Evolutionary conservation across 148 eudicot species (phyloP), one percentile per base, ranked within the genome.

Genomic region (Arbutus unedo): DNA sequence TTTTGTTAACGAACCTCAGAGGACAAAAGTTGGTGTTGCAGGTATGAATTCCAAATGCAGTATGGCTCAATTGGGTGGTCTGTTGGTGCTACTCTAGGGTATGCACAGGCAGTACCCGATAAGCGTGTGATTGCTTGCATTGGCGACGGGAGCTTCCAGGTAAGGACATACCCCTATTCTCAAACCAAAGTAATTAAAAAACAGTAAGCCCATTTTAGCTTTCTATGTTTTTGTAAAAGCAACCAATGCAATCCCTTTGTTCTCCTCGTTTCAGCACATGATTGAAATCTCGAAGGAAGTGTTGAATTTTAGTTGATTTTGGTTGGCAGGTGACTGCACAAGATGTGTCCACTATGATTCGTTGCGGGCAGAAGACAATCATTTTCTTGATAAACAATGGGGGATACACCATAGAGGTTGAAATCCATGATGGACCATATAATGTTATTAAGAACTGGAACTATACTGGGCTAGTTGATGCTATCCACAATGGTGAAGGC

Each of bases 91-190:
- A 81, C 83, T 16, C 72, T 85, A 0, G 87, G 87, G 0, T 85
- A 85, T 70, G 87, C 87, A 43, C 87, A 85, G 56, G 72, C 84
- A 25, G 71, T 68, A 19, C 80, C 84, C 1, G 77, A 90, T 78
- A 92, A 91, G 82, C 88, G 98, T 71, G 96, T 95, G 73, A 91
- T 95, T 77, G 92, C 98, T 75, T 95, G 91, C 92, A 95, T 95
- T 80, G 98, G 98, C 41, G 98, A 95, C 83, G 98, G 98, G 16
- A 95, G 98, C 83, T 95, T 95, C 85, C 98, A 95, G 77, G 60
- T 21, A 85, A 67, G 76, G 47, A 44, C 15, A 74, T 3, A 48
- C 6, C 0, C 38, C 13, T 6, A 8, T 13, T 74, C 4, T 74
- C 18, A 49, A 72, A 72, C 2, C 10, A 1, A 15, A 45, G 21